Evolutionary conservation across 192 early-diverging fungal genomes (phyloP).

Genomic region (Allomyces macrogynus): DNA sequence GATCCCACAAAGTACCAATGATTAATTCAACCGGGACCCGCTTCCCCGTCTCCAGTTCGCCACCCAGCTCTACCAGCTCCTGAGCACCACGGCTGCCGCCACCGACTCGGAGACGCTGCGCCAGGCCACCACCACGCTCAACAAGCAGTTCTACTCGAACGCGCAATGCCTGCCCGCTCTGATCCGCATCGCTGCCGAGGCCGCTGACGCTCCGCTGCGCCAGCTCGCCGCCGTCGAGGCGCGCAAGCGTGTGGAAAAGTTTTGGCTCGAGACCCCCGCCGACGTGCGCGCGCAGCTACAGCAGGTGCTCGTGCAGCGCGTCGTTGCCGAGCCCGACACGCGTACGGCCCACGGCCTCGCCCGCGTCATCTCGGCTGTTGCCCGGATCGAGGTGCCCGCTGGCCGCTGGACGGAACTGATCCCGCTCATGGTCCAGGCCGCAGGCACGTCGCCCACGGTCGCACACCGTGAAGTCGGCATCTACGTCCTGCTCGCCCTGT

Average conservation of each 20-base stretch:
- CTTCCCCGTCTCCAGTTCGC: not conserved
- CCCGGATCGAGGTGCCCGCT: conserved; percentile 54
- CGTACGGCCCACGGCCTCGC: conserved; percentile 57
- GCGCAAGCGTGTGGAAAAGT: conserved; percentile 56
- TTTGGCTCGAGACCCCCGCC: conserved; percentile 49
- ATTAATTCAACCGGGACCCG: too few relatives aligned
- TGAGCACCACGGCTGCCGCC: not conserved
- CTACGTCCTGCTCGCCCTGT: conserved; percentile 66
- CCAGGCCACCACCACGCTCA: conserved; percentile 20
- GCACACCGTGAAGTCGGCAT: conserved; percentile 69
- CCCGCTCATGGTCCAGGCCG: conserved; percentile 53
- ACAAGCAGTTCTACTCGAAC: conserved; percentile 49
- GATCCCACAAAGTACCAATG: too few relatives aligned
- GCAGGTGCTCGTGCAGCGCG: conserved; percentile 42
- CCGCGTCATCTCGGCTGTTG: conserved; percentile 75
- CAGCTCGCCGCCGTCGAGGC: conserved; percentile 78
- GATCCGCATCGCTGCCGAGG: conserved; percentile 44
- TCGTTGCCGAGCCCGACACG: conserved; percentile 51
- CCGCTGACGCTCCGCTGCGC: conserved; percentile 45
- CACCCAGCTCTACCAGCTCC: conserved; percentile 1
- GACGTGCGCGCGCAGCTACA: conserved; percentile 37
- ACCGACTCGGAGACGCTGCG: too few relatives aligned
- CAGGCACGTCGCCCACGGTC: conserved; percentile 41
- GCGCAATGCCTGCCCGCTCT: conserved; percentile 60
- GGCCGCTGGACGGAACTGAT: conserved; percentile 61